Percentiles rank a stretch among this genome's conserved stretches.
These are phyloP conservation scores for Phytophthora gonapodyides DNA, from an alignment of 352 stramenopile genomes.

Conservation along the genomic window DNA sequence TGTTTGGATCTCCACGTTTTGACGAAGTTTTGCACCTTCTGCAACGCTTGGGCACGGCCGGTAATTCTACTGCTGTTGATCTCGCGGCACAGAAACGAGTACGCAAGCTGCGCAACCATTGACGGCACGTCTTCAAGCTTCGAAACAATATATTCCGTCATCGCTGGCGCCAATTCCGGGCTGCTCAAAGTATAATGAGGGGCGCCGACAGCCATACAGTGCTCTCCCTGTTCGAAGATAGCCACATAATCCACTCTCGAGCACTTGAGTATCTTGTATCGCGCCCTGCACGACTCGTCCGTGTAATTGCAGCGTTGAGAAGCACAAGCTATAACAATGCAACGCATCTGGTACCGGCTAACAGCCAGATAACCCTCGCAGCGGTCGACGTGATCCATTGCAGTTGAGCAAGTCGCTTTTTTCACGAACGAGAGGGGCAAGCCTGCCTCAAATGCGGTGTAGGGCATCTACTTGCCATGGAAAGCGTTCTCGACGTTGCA, in stretches of 20 bases:
- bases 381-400: conserved; percentile 4
- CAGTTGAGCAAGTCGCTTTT: not conserved
- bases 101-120: not conserved
- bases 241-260: not conserved
- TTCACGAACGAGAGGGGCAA: not conserved
- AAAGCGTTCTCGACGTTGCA: too few relatives aligned
- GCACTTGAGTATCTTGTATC: not conserved
- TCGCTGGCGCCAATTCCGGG: not conserved
- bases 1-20: conserved; percentile 3
- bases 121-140: not conserved
- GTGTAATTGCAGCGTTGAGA: not conserved
- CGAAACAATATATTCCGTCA: not conserved
- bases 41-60: not conserved
- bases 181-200: not conserved
- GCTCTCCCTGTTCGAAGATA: not conserved
- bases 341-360: not conserved
- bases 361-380: not conserved
- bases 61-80: not conserved
- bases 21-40: not conserved
- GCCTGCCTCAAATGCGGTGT: too few relatives aligned
- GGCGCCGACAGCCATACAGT: not conserved
- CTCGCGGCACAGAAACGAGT: conserved; percentile 6
- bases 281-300: not conserved
- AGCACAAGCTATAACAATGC: not conserved
- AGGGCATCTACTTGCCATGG: too few relatives aligned